Evolutionary conservation across 2,329 filamentous ascomycete genomes (phyloP).

Genomic region (Arthroderma uncinatum): DNA sequence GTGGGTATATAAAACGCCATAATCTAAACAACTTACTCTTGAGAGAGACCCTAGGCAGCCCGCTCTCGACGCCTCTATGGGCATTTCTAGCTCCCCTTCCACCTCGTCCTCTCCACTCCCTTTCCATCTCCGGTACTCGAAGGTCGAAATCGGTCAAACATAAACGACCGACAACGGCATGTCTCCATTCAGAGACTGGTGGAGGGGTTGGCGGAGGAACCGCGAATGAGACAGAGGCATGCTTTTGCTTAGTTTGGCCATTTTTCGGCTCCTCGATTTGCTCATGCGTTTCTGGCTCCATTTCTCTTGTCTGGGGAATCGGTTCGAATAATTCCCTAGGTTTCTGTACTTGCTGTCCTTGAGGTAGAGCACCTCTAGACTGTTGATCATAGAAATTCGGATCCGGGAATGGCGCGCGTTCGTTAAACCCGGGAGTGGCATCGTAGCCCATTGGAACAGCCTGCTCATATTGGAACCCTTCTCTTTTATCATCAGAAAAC

Average conservation of each 20-base stretch:
- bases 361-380: background rate
- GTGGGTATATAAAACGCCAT: background rate
- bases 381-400: background rate
- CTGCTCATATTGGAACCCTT: slow-evolving; percentile 11
- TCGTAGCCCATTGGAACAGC: background rate
- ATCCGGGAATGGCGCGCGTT: background rate
- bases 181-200: slow-evolving; percentile 54
- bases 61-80: slow-evolving; percentile 27
- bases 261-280: slow-evolving; percentile 11
- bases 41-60: slow-evolving; percentile 24
- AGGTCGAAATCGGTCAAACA: slow-evolving; percentile 51
- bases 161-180: slow-evolving; percentile 52
- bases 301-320: background rate
- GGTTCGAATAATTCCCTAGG: background rate
- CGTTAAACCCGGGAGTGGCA: background rate
- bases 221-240: slow-evolving; percentile 37
- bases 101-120: slow-evolving; percentile 66
- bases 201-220: slow-evolving; percentile 37
- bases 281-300: background rate
- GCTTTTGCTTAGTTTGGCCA: slow-evolving; percentile 25
- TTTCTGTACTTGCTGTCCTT: background rate
- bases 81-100: slow-evolving; percentile 32
- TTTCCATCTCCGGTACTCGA: slow-evolving; percentile 37
- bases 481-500: slow-evolving; percentile 10
- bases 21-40: slow-evolving; percentile 20